These are phyloP conservation scores for Epithemia pelagica DNA, from an alignment of 108 stramenopile species.

Conservation along the genomic window DNA sequence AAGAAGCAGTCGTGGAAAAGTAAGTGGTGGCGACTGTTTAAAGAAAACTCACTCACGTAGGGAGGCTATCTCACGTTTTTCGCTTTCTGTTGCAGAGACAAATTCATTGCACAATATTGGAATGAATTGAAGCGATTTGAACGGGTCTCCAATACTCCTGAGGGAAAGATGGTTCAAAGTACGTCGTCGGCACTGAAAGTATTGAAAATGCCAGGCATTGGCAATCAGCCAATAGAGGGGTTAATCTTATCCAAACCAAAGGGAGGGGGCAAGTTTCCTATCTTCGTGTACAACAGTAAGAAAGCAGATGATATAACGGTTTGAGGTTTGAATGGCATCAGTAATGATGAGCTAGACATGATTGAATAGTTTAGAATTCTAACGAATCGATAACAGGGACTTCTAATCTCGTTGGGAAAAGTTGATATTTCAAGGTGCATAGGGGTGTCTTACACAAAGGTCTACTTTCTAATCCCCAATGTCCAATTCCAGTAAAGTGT, in stretches of 20 bases:
- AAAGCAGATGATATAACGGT: not conserved
- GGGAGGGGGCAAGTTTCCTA: conserved; percentile 1
- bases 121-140: conserved; percentile 6
- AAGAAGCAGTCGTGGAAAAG: conserved; percentile 3
- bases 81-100: not conserved
- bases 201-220: conserved; percentile 8
- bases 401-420: too few relatives aligned
- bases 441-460: too few relatives aligned
- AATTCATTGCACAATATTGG: conserved; percentile 8
- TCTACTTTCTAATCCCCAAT: too few relatives aligned
- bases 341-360: too few relatives aligned
- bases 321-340: not conserved
- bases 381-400: too few relatives aligned
- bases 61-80: not conserved
- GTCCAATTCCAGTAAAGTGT: too few relatives aligned
- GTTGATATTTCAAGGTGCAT: too few relatives aligned
- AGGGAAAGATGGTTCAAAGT: conserved; percentile 3
- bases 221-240: conserved; percentile 6
- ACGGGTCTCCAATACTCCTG: conserved; percentile 4
- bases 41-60: not conserved
- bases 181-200: too few relatives aligned
- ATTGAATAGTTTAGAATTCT: too few relatives aligned
- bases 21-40: not conserved
- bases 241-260: conserved; percentile 4
- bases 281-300: conserved; percentile 11